Base-by-base conservation (phyloP, 2,329 filamentous ascomycete species). In the Ophiosphaerella herpotricha region DNA sequence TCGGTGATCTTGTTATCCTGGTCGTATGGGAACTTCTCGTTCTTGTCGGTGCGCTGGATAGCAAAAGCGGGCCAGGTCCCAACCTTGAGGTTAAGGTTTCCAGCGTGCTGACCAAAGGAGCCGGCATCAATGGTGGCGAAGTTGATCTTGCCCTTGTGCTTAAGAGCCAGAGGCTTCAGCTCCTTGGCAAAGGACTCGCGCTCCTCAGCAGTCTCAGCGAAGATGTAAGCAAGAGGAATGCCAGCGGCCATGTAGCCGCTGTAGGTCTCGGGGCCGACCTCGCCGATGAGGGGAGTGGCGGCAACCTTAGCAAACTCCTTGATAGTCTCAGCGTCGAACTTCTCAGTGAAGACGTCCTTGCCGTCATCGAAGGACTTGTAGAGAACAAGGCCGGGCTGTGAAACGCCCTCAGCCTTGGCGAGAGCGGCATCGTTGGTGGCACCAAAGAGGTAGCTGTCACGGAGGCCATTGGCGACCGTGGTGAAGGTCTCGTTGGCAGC, bases 291-390 rank as follows among this genome's bases (percentile, higher is more conserved):
- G 58, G 94, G 94, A 53, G 89, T 96, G 63, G 92, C 86, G 54
- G 91, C 81, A 41, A 85, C 86, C 82, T 91, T 92, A 75, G 89
- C 85, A 78, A 96, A 99, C 62, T 82, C 82, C 72, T 86, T 84
- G 68, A 99, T 91, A 44, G 85, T 84, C 54, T 92, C 90, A 54
- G 82, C 83, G 36, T 91, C 89, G 69, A 97, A 92, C 75, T 90
- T 87, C 63, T 91, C 88, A 16, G 84, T 80, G 80, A 89, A 96
- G 65, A 87, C 80, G 66, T 86, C 85, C 85, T 96, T 97, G 80
- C 92, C 91, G 80, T 97, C 93, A 71, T 99, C 94, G 70, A 97
- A 99, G 53, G 87, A 83, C 85, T 99, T 97, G 88, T 97, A 97
- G 52, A 99, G 85, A 59, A 97, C 90, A 60, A 99, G 80, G 49